These are phyloP conservation scores for Cairneyella variabilis DNA, from an alignment of 495 filamentous ascomycete species.

Conservation along the genomic window DNA sequence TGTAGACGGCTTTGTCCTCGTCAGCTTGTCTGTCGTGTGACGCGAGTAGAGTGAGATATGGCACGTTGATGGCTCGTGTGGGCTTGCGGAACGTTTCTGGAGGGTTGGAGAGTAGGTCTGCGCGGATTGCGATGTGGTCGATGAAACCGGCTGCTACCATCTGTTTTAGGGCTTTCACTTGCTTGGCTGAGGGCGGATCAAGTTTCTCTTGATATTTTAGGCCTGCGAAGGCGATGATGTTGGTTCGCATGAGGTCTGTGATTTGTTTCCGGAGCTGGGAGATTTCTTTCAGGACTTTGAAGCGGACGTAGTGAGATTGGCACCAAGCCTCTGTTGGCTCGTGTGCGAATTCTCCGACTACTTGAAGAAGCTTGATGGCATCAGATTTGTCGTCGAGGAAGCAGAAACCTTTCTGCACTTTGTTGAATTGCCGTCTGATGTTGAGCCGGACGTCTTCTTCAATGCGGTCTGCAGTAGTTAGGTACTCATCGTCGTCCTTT, in stretches of 20 bases:
- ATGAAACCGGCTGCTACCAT: constrained; percentile 92
- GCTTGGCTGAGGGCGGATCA: constrained; percentile 63
- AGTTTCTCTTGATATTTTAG: constrained; percentile 56
- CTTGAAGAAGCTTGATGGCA: constrained; percentile 84
- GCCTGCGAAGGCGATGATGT: constrained; percentile 63
- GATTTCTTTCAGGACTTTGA: constrained; percentile 82
- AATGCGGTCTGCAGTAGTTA: constrained; percentile 61
- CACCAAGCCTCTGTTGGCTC: constrained; percentile 69
- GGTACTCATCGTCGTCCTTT: constrained; percentile 44
- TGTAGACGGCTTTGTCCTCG: constrained; percentile 34
- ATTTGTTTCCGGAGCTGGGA: constrained; percentile 80
- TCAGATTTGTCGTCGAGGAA: constrained; percentile 80
- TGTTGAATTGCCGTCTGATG: constrained; percentile 65
- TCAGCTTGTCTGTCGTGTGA: constrained; percentile 43
- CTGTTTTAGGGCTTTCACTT: constrained; percentile 80
- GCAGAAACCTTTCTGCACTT: constrained; percentile 73
- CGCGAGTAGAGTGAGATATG: constrained; percentile 83
- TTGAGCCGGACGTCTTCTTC: constrained; percentile 65
- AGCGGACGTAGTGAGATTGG: constrained; percentile 73
- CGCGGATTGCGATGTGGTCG: constrained; percentile 91
- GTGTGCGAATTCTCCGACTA: constrained; percentile 78
- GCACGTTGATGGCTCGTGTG: constrained; percentile 78
- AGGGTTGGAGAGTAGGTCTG: constrained; percentile 73
- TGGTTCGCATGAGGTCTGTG: constrained; percentile 69
- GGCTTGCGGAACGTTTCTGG: constrained; percentile 69